Conservation (phyloP, 108 stramenopile genomes). For the Schizochytrium sp. region DNA sequence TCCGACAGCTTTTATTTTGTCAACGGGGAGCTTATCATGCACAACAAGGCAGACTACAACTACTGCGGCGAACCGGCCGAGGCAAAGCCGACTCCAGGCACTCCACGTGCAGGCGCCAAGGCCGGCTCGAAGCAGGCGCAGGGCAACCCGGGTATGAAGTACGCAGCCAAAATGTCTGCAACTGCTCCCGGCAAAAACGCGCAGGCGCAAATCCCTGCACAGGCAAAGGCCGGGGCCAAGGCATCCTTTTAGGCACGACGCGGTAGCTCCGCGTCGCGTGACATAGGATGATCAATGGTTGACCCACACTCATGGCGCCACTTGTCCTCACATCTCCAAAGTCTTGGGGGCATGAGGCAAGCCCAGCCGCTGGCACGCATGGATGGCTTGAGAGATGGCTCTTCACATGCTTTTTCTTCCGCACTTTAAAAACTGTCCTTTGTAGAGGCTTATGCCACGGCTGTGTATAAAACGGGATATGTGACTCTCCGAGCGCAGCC, state of each 20-base stretch:
- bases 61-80: constrained; percentile 33
- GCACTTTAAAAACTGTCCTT: too few species aligned
- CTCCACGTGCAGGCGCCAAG: neutral
- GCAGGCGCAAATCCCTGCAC: neutral
- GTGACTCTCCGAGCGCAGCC: too few species aligned
- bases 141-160: neutral
- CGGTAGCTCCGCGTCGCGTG: neutral
- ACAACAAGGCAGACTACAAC: constrained; percentile 65
- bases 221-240: constrained; percentile 12
- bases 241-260: neutral
- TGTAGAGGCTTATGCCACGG: too few species aligned
- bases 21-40: constrained; percentile 60
- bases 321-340: too few species aligned
- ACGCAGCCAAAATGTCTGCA: constrained; percentile 5
- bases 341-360: too few species aligned
- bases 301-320: neutral
- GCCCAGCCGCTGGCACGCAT: too few species aligned
- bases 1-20: constrained; percentile 65
- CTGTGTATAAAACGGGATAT: too few species aligned
- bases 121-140: neutral
- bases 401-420: too few species aligned
- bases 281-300: neutral
- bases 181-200: neutral
- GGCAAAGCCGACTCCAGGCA: neutral
- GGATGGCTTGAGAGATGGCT: too few species aligned